Conservation (phyloP, 257 asterid species). For the Phtheirospermum japonicum region DNA sequence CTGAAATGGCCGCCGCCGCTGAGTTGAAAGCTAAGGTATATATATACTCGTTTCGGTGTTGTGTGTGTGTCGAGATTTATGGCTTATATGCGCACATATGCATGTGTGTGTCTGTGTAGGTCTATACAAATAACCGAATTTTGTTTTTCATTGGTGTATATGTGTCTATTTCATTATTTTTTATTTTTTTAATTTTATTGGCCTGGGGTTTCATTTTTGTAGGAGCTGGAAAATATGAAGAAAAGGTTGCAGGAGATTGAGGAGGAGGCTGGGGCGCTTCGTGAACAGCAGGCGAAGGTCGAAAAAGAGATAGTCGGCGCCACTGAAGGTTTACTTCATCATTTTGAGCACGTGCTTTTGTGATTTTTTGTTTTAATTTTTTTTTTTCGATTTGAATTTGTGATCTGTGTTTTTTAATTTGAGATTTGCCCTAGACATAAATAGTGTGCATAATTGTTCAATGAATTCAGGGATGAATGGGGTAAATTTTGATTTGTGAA, state of each 20-base stretch:
- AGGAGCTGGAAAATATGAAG: constrained; percentile 71
- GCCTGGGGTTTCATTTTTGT: constrained; percentile 19
- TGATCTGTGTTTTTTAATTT: not conserved
- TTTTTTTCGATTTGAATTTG: not conserved
- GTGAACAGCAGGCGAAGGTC: constrained; percentile 59
- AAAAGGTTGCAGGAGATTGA: constrained; percentile 65
- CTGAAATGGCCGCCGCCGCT: constrained; percentile 24
- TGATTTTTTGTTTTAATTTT: not conserved
- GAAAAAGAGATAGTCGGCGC: constrained; percentile 62
- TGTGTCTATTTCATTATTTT: too few relatives aligned
- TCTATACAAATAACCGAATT: not conserved
- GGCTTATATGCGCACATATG: too few relatives aligned
- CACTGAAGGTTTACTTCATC: constrained; percentile 41
- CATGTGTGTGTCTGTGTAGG: not conserved
- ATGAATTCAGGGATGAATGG: not conserved
- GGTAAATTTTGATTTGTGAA: not conserved
- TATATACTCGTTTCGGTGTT: too few relatives aligned
- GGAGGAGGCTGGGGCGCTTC: constrained; percentile 64
- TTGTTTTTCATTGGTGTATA: not conserved
- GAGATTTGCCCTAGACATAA: not conserved
- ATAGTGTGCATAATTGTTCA: constrained; percentile 2
- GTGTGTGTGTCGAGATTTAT: too few relatives aligned
- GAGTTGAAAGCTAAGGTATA: constrained; percentile 38
- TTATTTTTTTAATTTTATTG: not conserved
- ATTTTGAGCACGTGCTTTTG: not conserved